Evolutionary conservation across 108 stramenopile species (phyloP), one percentile per base, ranked within the genome.

Genomic region (Chaetoceros tenuissimus): DNA sequence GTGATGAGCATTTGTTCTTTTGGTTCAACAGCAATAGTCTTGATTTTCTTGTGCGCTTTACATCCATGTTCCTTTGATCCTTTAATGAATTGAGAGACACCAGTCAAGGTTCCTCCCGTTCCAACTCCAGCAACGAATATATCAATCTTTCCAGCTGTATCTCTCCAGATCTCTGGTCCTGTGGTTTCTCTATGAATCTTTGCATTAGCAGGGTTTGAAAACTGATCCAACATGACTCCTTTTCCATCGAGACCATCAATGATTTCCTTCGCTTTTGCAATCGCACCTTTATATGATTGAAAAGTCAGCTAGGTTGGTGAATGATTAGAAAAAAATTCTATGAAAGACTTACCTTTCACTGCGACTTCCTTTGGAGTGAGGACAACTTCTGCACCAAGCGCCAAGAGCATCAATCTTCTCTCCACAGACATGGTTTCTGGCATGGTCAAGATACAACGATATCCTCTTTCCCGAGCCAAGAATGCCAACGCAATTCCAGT

Each of bases 401-500:
- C 75, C 34, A 76, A 26, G 24, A 86, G 64, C 72, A 86, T 77
- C 72, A 79, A 77, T 49, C 80, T 74, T 51, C 80, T 64, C 71
- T 86, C 84, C 30, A 79, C 43, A 49, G 62, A 64, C 72, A 87
- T 82, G 54, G 89, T 89, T 68, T 97, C 96, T 0, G 94, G 94
- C 91, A 97, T 91, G 53, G 92, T 87, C 3, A 97, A 59, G 24
- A 90, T 77, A 64, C 87, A 93, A 22, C 73, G 62, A 63, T 89
- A 94, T 45, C 94, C 84, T 28, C 80, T 68, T 46, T 80, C 77
- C 34, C 87, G 80, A 47, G 87, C 89, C 23, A 90, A 66, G 57
- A 83, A 84, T 29, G 96, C 96, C 24, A 97, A 58, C 23, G 83
- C 84, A 53, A 97, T 97, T 1, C 96, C 96, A 17, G 96, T 97